phyloP scores from a whole-genome alignment of 2,329 filamentous ascomycete genomes.

The Cyanodermella asteris region DNA sequence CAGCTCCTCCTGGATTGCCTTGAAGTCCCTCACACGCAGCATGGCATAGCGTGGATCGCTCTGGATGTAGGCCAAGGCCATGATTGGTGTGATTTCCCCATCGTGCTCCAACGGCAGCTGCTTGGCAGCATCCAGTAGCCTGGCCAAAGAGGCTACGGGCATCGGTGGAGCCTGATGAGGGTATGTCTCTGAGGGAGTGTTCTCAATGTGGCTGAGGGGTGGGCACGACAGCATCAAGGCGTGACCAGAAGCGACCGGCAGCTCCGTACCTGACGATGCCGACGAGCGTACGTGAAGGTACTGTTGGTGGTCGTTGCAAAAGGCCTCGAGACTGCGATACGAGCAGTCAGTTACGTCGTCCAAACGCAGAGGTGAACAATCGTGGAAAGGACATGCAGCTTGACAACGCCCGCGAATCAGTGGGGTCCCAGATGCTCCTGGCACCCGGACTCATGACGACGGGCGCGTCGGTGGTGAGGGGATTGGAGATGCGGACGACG shows the following conservation, averaged over 20 bases:
- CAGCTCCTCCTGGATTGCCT: constrained; percentile 49
- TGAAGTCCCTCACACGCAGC: constrained; percentile 46
- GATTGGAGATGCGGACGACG: constrained; percentile 2
- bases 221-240: constrained; percentile 86
- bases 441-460: too few relatives aligned
- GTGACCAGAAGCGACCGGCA: constrained; percentile 78
- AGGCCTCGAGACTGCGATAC: constrained; percentile 41
- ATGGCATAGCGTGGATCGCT: constrained; percentile 46
- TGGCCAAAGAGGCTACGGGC: constrained; percentile 52
- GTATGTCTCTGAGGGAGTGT: constrained; percentile 32
- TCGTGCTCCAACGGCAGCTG: constrained; percentile 66
- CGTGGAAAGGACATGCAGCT: too few relatives aligned
- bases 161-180: constrained; percentile 61
- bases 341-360: constrained; percentile 5
- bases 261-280: constrained; percentile 38
- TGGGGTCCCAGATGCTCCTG: too few relatives aligned
- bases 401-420: too few relatives aligned
- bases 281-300: constrained; percentile 42
- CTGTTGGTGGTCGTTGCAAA: constrained; percentile 80
- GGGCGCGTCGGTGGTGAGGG: constrained; percentile 5
- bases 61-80: constrained; percentile 74
- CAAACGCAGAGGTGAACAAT: too few relatives aligned
- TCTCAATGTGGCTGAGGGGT: constrained; percentile 40
- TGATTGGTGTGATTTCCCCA: constrained; percentile 82
- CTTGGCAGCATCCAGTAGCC: constrained; percentile 64